Percentiles rank a stretch among this genome's conserved stretches.
phyloP scores from a whole-genome alignment of 2,329 filamentous ascomycete species.

The Fusarium sulawesiense region DNA sequence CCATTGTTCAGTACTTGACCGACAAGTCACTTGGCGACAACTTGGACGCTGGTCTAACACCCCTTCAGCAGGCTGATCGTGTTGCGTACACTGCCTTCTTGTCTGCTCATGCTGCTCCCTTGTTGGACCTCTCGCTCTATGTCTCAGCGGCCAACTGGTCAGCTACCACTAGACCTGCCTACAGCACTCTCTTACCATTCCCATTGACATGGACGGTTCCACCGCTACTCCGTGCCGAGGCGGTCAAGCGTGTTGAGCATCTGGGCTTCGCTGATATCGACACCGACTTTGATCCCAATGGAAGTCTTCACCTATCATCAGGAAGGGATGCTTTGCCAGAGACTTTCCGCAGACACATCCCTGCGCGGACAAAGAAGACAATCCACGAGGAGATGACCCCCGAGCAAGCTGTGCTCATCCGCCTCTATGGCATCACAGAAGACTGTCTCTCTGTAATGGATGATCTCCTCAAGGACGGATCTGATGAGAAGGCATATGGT shows the following conservation, averaged over 20 bases:
- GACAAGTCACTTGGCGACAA: constrained; percentile 50
- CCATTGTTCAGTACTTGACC: constrained; percentile 69
- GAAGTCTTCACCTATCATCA: constrained; percentile 51
- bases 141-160: constrained; percentile 91
- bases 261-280: constrained; percentile 77
- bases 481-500: constrained; percentile 43
- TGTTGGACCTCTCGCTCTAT: constrained; percentile 89
- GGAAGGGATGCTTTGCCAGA: constrained; percentile 55
- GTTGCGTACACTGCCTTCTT: constrained; percentile 75
- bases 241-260: constrained; percentile 75
- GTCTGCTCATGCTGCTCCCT: constrained; percentile 76
- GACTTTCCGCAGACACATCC: constrained; percentile 54
- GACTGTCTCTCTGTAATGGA: constrained; percentile 79
- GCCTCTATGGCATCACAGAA: constrained; percentile 77
- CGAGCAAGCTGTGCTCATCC: constrained; percentile 78
- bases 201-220: constrained; percentile 90
- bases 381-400: constrained; percentile 73
- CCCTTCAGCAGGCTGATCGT: constrained; percentile 58
- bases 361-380: constrained; percentile 62
- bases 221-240: constrained; percentile 75
- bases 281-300: constrained; percentile 62
- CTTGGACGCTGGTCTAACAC: constrained; percentile 55
- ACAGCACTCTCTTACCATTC: constrained; percentile 82
- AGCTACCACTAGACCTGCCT: constrained; percentile 79
- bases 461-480: constrained; percentile 57